Conservation (phyloP, 176 grass and related monocot genomes). For the Eleusine indica region DNA sequence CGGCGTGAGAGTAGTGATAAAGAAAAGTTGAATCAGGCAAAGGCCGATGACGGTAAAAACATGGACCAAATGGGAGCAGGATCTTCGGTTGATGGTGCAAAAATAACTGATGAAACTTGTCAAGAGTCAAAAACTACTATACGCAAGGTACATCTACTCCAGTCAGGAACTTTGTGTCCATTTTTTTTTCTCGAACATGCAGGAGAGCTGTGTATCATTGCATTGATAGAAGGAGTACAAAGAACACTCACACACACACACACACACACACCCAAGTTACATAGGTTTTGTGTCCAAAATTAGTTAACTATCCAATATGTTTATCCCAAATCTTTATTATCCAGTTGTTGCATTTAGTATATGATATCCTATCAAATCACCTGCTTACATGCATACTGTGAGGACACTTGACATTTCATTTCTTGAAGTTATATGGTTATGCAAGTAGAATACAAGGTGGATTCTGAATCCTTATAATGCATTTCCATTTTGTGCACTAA, state of each 20-base stretch:
- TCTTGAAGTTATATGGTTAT: background rate
- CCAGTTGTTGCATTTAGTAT: background rate
- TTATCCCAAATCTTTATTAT: too few species aligned
- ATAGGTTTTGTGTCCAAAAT: too few species aligned
- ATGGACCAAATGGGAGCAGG: constrained; percentile 13
- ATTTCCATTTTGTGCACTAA: constrained; percentile 11
- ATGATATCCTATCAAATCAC: background rate
- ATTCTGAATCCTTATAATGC: constrained; percentile 1
- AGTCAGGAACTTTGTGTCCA: background rate
- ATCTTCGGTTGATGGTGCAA: constrained; percentile 31
- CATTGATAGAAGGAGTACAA: too few species aligned
- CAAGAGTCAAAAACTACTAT: constrained; percentile 54
- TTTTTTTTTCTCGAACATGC: too few species aligned
- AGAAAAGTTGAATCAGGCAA: constrained; percentile 36
- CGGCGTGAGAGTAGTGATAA: constrained; percentile 43
- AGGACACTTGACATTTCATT: background rate
- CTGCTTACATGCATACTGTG: background rate
- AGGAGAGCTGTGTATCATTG: too few species aligned
- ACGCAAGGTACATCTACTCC: constrained; percentile 67
- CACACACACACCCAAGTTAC: too few species aligned
- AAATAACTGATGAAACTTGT: constrained; percentile 44
- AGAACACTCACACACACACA: too few species aligned
- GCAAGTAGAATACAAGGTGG: background rate
- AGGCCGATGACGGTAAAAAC: constrained; percentile 35
- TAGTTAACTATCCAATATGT: too few species aligned